Conservation (phyloP, 2,329 filamentous ascomycete genomes). For the Trichoderma breve region DNA sequence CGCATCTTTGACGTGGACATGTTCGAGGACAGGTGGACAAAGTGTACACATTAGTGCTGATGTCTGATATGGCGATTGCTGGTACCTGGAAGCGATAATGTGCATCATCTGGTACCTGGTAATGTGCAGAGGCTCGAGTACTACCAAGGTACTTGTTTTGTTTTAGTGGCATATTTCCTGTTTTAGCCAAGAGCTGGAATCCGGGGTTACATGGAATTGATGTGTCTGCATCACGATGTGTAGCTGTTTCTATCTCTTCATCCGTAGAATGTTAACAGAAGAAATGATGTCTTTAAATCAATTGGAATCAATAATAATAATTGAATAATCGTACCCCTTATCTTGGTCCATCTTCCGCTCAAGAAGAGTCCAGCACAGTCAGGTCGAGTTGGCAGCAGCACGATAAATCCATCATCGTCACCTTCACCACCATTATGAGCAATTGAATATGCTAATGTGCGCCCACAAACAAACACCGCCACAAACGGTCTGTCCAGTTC, state of each 20-base stretch:
- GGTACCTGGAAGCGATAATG: neutral
- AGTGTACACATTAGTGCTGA: neutral
- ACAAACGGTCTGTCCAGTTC: neutral
- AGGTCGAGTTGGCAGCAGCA: neutral
- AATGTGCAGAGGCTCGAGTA: neutral
- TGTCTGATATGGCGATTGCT: neutral
- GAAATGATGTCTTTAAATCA: neutral
- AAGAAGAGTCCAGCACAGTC: accelerated
- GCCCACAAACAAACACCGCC: neutral
- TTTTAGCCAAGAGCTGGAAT: neutral
- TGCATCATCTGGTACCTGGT: neutral
- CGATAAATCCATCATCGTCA: neutral
- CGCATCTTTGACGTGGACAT: neutral
- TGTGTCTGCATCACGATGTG: neutral
- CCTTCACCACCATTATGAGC: neutral
- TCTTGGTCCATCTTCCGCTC: neutral
- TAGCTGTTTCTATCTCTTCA: neutral
- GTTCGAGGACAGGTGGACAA: neutral
- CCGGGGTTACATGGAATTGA: neutral
- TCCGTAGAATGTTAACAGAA: neutral
- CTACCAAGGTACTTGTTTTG: neutral
- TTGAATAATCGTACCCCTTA: accelerated
- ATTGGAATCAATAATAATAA: neutral
- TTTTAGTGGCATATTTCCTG: neutral
- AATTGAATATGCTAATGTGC: neutral